Base-by-base conservation (phyloP, 208 protist species). In the Endotrypanum monterogeii region DNA sequence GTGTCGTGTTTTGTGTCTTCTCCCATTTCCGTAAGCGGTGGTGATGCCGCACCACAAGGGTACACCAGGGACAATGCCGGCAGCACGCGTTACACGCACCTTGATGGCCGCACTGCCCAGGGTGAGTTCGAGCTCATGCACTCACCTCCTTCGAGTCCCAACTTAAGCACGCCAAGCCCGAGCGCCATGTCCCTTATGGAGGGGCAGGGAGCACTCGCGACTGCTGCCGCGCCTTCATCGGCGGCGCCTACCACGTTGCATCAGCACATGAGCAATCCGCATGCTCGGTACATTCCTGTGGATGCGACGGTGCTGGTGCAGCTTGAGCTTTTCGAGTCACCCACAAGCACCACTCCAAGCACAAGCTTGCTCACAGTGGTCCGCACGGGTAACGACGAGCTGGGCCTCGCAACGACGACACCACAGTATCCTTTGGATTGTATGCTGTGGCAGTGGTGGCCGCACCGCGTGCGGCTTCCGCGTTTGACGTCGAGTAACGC, bases 361-460 rank as follows among this genome's bases (percentile, higher is more conserved):
- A 68, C 44, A 44, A 50, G 50, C 9, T 81, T 51, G 6, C 73
- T 84, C 39, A 62, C 75, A 0, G 67, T 85, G 1, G 84, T 78
- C 28, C 73, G 82, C 46, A 79, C 71, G 3, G 72, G 46, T 8
- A 30, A n/a, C 35, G 67, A 79, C 56, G 73, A 80, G 58, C 73
- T 90, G 30, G 79, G 80, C 8, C 73, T 91, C 23, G 83, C 79
- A 1, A 44, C 74, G 5, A 76, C 73, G 11, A 70, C 35, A 9
- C 73, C 72, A 20, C 73, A 71, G 16, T 69, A 74, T 37, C 76
- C 79, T 5, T 65, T 84, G 6, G 87, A 91, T 67, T 60, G 74
- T 7, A 68, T 90, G 58, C 69, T 83, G 57, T 95, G 89, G 89
- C 50, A 83, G 23, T 93, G 91, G 91, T 88, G 85, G 73, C 91